Base-by-base conservation (phyloP, 2,329 filamentous ascomycete genomes). In the Colletotrichum graminicola region DNA sequence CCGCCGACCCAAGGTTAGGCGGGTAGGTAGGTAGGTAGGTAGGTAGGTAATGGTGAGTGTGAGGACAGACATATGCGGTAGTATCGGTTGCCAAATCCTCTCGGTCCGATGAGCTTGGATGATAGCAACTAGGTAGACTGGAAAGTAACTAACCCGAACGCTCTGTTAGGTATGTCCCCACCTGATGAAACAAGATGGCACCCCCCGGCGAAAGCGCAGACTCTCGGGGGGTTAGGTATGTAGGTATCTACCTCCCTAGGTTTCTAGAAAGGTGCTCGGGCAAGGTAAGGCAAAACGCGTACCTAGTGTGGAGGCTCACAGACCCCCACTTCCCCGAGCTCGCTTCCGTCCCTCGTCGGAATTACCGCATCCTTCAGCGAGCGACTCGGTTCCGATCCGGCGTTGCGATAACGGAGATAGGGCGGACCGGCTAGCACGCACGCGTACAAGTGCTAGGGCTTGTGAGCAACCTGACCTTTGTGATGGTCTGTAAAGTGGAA, bases 131-230 rank as follows among this genome's bases (percentile, higher is more conserved):
- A 34, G 14, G 36, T 39, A 39, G 12, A 41, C 18, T 14, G 45
- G 10, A 16, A 54, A 6, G 2, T n/a, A 26, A 3, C 62, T 36
- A 60, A 69, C n/a, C 52, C 45, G 61, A 54, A 66, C 54, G 39
- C 23, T 32, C 32, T 41, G 34, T 16, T 29, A 2, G 2, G 29
- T 29, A 2, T 29, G 29, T 29, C 61, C 67, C 55, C 62, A 54
- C 67, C 43, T 29, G 49, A 62, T 62, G 63, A 71, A 63, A 62
- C 57, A 66, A 54, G 12, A 59, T 41, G 26, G 2, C 26, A 60
- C 29, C 36, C 29, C 36, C 29, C 29, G 39, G 36, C n/a, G 64
- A 54, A 62, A 57, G 51, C 45, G 39, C 63, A 61, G 56, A 61
- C 55, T 36, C 16, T 62, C 34, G 45, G 55, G 29, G 32, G 7